A percentile compares a stretch with the other conserved stretches of the same genome.
Conservation (phyloP, 2,329 filamentous ascomycete species). For the Sphaceloma murrayae region DNA sequence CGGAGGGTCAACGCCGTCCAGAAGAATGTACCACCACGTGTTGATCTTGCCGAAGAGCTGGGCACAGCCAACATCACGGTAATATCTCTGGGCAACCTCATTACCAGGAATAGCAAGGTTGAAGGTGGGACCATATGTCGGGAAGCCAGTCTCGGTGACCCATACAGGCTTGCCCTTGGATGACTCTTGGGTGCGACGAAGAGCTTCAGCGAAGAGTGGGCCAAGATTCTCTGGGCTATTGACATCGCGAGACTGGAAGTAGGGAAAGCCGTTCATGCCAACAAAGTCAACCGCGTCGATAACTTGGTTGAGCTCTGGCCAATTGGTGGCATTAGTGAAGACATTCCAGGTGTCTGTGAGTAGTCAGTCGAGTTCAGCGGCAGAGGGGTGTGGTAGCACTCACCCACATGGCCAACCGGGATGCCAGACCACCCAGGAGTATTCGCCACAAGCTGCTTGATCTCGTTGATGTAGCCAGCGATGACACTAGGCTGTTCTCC, state of each 20-base stretch:
- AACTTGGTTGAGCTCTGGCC: constrained; percentile 39
- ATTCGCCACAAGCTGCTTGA: constrained; percentile 9
- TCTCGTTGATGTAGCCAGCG: constrained; percentile 9
- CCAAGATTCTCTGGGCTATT: constrained; percentile 48
- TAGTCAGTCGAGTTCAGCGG: not conserved
- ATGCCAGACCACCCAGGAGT: constrained; percentile 24
- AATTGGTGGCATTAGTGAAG: constrained; percentile 65
- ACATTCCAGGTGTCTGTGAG: constrained; percentile 61
- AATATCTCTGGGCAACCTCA: constrained; percentile 66
- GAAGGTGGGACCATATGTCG: constrained; percentile 56
- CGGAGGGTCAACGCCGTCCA: constrained; percentile 44
- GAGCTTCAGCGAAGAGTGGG: constrained; percentile 58
- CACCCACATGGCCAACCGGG: constrained; percentile 62
- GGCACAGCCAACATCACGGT: constrained; percentile 32
- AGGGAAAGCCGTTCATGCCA: constrained; percentile 66
- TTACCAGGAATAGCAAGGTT: constrained; percentile 54
- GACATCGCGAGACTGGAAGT: constrained; percentile 61
- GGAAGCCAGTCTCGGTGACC: constrained; percentile 86
- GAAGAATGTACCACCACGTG: constrained; percentile 69
- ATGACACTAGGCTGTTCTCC: constrained; percentile 11
- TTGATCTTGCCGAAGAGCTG: constrained; percentile 49
- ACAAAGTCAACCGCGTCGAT: constrained; percentile 65
- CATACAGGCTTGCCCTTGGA: constrained; percentile 63
- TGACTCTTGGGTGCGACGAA: constrained; percentile 49
- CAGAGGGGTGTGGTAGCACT: not conserved